Evolutionary conservation across 768 basidiomycete species (phyloP), one percentile per base, ranked within the genome.

Genomic region (Suillus placidus): DNA sequence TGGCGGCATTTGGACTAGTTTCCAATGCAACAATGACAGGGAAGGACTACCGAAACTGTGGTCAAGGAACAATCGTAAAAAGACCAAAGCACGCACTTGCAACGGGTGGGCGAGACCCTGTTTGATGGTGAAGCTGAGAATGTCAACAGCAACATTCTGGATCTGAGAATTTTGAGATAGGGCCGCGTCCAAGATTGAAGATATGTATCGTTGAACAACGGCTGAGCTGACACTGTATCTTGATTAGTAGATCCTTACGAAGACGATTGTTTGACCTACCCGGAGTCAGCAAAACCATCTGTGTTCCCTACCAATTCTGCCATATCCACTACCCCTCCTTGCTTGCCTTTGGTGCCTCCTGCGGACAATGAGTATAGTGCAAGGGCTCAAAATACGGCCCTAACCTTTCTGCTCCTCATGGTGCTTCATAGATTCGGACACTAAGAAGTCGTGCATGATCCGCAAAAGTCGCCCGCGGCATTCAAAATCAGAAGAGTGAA

Each of bases 21-120:
- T 98, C 97, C n/a, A 98, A 83, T 7, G 95, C 93, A 10, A 99
- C 86, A 64, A 98, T 90, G 32, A 95, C 86, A 0, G 97, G 95
- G 75, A 97, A 90, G 40, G 94, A 97, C 90, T 96, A 68, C 63
- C 32, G 54, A 63, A 20, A 42, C 38, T 63, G 42, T 51, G 14
- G 65, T 68, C 60, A 52, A 40, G 5, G 61, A 38, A 34, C 13
- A n/a, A 35, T 63, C 4, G 20, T 54, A n/a, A 40, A 32, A 55
- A 40, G 37, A 70, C n/a, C 51, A 42, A 30, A 20, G 3, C 6
- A 62, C 84, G 62, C 71, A 91, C 93, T 82, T 94, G 92, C 7
- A 99, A 83, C 0, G 97, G 97, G 78, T 99, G 96, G 6, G 95
- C 94, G 61, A 99, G 83, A 3, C 97, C 97, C 77, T 98, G 97